Conservation (phyloP, 2,329 filamentous ascomycete genomes). For the Fusarium irregulare region DNA sequence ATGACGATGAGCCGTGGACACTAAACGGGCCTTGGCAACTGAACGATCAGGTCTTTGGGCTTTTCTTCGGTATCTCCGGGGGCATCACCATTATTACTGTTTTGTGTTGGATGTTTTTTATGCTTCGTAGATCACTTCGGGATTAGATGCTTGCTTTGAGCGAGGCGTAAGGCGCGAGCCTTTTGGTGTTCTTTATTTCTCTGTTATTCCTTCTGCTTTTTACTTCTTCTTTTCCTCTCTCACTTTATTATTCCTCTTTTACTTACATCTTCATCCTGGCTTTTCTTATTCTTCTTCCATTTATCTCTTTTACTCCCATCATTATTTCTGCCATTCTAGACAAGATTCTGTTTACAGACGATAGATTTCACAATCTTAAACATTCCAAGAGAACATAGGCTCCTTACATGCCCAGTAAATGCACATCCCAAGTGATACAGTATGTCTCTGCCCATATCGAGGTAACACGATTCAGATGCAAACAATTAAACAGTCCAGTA, state of each 20-base stretch:
- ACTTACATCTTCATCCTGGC: too few relatives aligned
- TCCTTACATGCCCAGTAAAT: too few relatives aligned
- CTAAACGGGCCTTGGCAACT: neutral
- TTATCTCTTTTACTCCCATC: neutral
- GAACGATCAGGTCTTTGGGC: slow-evolving; percentile 1
- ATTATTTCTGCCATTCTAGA: neutral
- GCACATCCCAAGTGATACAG: too few relatives aligned
- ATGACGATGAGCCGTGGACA: neutral
- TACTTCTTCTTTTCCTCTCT: neutral
- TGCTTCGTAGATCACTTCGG: slow-evolving; percentile 5
- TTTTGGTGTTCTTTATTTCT: neutral
- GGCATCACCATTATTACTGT: slow-evolving; percentile 1
- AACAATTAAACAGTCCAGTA: too few relatives aligned
- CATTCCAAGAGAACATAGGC: too few relatives aligned
- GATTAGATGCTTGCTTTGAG: neutral
- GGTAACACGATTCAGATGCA: too few relatives aligned
- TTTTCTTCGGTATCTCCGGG: slow-evolving; percentile 16
- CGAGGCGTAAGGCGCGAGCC: neutral
- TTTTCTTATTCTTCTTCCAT: neutral
- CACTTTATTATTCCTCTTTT: too few relatives aligned
- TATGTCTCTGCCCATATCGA: too few relatives aligned
- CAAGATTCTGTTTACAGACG: neutral
- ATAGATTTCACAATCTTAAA: neutral
- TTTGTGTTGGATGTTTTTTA: slow-evolving; percentile 3
- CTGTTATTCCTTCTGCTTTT: neutral